Conservation (phyloP, 352 stramenopile species). For the Phytopythium vexans region DNA sequence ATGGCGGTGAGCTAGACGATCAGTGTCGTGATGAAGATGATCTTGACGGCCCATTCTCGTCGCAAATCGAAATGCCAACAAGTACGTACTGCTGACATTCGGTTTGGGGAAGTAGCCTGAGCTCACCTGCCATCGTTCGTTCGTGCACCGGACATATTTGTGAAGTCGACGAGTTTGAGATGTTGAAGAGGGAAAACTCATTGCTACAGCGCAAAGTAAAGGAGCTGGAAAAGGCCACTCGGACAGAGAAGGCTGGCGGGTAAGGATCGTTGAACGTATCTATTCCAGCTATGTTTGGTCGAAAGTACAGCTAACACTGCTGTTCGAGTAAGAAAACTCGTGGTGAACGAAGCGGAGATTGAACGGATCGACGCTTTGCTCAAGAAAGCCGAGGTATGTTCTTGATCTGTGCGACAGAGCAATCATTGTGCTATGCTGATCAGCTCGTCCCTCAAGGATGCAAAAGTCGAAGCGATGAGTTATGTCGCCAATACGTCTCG, state of each 20-base stretch:
- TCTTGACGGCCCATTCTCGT: conserved; percentile 19
- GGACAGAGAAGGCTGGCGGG: conserved; percentile 38
- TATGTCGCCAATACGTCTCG: conserved; percentile 69
- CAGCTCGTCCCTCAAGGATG: conserved; percentile 24
- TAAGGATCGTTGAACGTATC: conserved; percentile 11
- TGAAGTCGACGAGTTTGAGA: conserved; percentile 39
- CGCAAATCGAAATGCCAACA: conserved; percentile 25
- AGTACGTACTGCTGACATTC: conserved; percentile 11
- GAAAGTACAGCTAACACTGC: neutral
- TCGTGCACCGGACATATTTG: conserved; percentile 4
- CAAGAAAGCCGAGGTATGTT: conserved; percentile 59
- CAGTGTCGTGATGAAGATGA: conserved; percentile 6
- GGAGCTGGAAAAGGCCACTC: conserved; percentile 43
- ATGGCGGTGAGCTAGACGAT: conserved; percentile 16
- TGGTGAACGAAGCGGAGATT: conserved; percentile 56
- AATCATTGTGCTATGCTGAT: neutral
- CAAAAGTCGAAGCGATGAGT: conserved; percentile 69
- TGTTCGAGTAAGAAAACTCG: conserved; percentile 28
- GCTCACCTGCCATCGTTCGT: no score
- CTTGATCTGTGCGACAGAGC: neutral
- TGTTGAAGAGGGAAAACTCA: conserved; percentile 61
- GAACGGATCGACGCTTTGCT: conserved; percentile 72
- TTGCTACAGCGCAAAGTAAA: conserved; percentile 72
- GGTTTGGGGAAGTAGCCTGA: neutral
- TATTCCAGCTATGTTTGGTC: neutral